Percentiles rank a stretch among this genome's conserved stretches.
Conservation (phyloP, 345 rosid species). For the Hypericum perforatum region DNA sequence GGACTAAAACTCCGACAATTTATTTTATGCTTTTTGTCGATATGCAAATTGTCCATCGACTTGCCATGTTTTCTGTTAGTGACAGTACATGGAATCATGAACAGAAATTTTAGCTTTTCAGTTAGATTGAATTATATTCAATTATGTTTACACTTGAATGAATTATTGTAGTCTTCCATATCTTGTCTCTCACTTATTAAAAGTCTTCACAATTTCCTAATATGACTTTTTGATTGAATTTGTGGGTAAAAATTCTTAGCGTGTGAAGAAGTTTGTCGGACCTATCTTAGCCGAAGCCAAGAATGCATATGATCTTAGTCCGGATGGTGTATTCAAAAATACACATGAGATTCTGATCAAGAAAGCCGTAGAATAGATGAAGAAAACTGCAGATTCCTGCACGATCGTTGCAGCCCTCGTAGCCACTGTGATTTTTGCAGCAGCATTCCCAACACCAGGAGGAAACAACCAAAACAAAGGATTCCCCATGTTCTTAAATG, state of each 20-base stretch:
- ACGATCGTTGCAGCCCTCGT: constrained; percentile 9
- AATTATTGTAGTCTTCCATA: too few species aligned
- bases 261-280: constrained; percentile 13
- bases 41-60: too few species aligned
- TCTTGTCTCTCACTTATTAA: not conserved
- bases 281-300: constrained; percentile 4
- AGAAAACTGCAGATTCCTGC: constrained; percentile 9
- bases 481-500: not conserved
- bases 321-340: constrained; percentile 2
- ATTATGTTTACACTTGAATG: too few species aligned
- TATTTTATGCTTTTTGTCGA: too few species aligned
- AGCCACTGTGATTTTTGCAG: constrained; percentile 8
- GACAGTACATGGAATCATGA: too few species aligned
- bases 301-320: constrained; percentile 8
- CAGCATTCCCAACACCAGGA: too few species aligned
- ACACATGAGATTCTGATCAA: not conserved
- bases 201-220: not conserved
- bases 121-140: too few species aligned
- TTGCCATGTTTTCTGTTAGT: too few species aligned
- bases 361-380: constrained; percentile 10
- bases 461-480: constrained; percentile 5
- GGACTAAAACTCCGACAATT: too few species aligned
- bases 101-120: too few species aligned
- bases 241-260: not conserved
- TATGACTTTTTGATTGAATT: too few species aligned